phyloP scores from a whole-genome alignment of 139 green algal genomes.

The Bryopsis sp. region DNA sequence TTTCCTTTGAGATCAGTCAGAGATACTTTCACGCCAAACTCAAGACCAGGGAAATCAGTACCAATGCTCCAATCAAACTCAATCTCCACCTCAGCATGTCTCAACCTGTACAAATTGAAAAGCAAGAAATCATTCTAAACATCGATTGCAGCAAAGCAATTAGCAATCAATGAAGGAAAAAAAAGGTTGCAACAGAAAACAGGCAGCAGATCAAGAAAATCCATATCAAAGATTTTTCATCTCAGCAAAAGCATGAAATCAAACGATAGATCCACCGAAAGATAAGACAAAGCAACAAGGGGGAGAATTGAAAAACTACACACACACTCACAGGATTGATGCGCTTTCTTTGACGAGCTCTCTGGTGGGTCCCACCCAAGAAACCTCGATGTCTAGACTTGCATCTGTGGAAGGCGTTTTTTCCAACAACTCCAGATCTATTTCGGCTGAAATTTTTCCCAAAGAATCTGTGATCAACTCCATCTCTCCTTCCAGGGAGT shows the following conservation, averaged over 20 bases:
- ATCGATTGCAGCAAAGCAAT: too few species aligned
- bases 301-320: background rate
- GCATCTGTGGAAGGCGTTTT: background rate
- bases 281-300: too few species aligned
- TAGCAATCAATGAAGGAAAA: too few species aligned
- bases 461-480: constrained; percentile 4
- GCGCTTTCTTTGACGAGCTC: constrained; percentile 1
- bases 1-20: constrained; percentile 5
- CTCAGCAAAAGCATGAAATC: too few species aligned
- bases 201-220: background rate
- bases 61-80: background rate
- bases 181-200: background rate
- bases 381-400: background rate
- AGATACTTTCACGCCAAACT: constrained; percentile 7
- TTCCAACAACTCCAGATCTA: background rate
- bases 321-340: background rate
- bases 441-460: background rate
- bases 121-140: too few species aligned
- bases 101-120: too few species aligned
- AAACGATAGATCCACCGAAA: too few species aligned
- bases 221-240: background rate
- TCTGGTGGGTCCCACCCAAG: constrained; percentile 10
- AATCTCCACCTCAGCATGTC: constrained; percentile 13
- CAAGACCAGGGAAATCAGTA: background rate
- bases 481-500: background rate